phyloP scores from a whole-genome alignment of 1,284 basidiomycete species.

The Ceratobasidium sp. region DNA sequence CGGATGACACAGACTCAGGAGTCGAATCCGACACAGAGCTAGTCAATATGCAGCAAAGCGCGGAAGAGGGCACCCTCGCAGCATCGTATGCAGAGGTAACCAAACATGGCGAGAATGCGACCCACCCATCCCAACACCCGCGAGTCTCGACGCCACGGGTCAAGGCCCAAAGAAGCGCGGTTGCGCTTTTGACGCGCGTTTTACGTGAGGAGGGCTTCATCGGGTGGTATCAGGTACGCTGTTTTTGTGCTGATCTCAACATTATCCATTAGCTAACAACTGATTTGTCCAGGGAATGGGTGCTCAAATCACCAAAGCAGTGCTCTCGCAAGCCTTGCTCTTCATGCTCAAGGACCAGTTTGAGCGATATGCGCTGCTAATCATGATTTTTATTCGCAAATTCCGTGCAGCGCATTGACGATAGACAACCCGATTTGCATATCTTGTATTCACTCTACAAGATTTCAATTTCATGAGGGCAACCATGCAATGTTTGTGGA shows the following conservation, averaged over 20 bases:
- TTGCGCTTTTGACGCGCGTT: slow-evolving; percentile 78
- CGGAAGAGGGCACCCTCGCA: slow-evolving; percentile 52
- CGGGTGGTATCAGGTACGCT: slow-evolving; percentile 96
- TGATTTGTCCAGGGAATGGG: slow-evolving; percentile 74
- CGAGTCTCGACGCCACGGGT: slow-evolving; percentile 44
- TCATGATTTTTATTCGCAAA: slow-evolving; percentile 59
- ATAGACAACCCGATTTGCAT: background rate
- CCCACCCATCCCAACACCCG: background rate
- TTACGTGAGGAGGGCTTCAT: slow-evolving; percentile 75
- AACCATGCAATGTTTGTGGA: background rate
- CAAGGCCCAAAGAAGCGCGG: slow-evolving; percentile 68
- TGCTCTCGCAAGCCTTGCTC: slow-evolving; percentile 80
- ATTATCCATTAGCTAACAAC: background rate
- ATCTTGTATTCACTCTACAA: slow-evolving; percentile 1
- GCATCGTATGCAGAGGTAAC: slow-evolving; percentile 44
- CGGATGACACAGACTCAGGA: slow-evolving; percentile 47
- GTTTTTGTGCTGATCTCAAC: slow-evolving; percentile 49
- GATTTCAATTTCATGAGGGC: background rate
- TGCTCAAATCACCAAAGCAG: slow-evolving; percentile 89
- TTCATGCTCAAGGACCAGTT: slow-evolving; percentile 87
- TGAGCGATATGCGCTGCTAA: slow-evolving; percentile 73
- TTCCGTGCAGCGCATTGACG: background rate
- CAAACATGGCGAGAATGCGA: slow-evolving; percentile 29
- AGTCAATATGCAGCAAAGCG: slow-evolving; percentile 58
- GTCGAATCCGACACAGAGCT: slow-evolving; percentile 38